Evolutionary conservation across 2,329 filamentous ascomycete genomes (phyloP), one percentile per base, ranked within the genome.

Genomic region (Fusarium austroafricanum): DNA sequence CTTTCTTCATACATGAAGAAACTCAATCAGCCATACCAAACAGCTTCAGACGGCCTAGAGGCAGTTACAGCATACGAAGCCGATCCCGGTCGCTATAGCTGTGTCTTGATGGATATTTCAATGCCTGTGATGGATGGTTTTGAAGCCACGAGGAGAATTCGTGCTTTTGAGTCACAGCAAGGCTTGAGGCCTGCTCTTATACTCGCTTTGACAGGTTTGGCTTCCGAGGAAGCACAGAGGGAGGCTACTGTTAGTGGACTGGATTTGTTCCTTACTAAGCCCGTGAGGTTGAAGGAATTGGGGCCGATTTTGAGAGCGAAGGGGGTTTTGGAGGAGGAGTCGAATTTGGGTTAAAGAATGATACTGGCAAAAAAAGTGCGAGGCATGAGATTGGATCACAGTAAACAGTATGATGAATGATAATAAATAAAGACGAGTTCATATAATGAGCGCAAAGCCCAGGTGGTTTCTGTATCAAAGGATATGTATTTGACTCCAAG

Each of bases 111-210:
- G 71, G 86, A 88, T 65, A 83, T 87, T 2, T 86, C 81, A 54
- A 88, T 89, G 86, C 86, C 86, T 0, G 75, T 87, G 4, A 83
- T 88, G 71, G 83, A 88, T 61, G 84, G 84, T 0, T 80, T 86
- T 4, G 83, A 83, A 17, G 81, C 83, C 0, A 86, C 84, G 2
- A 75, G 81, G 2, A 76, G 78, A n/a, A 86, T 87, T 15, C 79
- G 86, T 2, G 78, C 80, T 2, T 78, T 84, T 33, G 86, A 88
- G 69, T 75, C 78, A 5, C 77, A 83, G 1, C 71, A 79, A 8
- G 75, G 78, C 0, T 70, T 85, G 0, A 62, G 75, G 1, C 81
- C 82, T 1, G 80, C 80, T 2, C 76, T 80, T 4, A 82, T 88
- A 21, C 83, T 88, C 28, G 85, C 84, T 0, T 74, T 88, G 2